Evolutionary conservation across 495 filamentous ascomycete species (phyloP), one percentile per base, ranked within the genome.

Genomic region (Daldinia loculata): DNA sequence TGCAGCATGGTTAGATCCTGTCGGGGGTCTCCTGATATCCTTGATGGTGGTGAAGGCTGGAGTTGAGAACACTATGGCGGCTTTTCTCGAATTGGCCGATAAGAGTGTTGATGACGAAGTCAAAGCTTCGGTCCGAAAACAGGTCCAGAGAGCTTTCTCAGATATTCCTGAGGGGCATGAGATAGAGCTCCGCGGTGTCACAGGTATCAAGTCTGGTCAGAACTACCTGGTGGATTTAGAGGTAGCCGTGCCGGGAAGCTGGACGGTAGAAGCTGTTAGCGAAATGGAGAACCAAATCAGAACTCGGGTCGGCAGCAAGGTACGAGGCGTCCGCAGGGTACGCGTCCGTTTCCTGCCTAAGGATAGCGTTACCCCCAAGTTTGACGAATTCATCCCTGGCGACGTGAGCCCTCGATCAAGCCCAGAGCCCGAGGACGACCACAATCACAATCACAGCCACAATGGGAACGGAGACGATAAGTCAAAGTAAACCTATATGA

Each of bases 181-280:
- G 68, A 84, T 94, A 15, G 85, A 91, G 69, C 68, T 87, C 15
- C 84, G 89, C 14, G 90, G 92, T 30, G 87, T 98, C 3, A 90
- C 92, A 48, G 95, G 95, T 59, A 84, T 97, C 75, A 99, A 99
- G 77, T 91, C 91, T 2, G 95, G 95, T 29, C 95, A 97, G 80
- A 99, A 97, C 78, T 97, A 95, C 66, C 82, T 97, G 4, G 88
- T 97, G 74, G 94, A 98, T 71, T 69, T 98, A 29, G 92, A 95
- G 74, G 77, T 98, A 45, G 92, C 88, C 24, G 91, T 95, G 34
- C 92, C 94, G 0, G 85, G 81, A 2, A 78, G 79, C 17, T 94
- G 90, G 91, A 88, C 90, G 0, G 81, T 98, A 7, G 86, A 87
- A 63, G 85, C 89, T 32, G 88, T 89, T 0, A 79, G 85, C n/a